Evolutionary conservation across 2,329 filamentous ascomycete species (phyloP).

Genomic region (Ascochyta clinopodiicola): DNA sequence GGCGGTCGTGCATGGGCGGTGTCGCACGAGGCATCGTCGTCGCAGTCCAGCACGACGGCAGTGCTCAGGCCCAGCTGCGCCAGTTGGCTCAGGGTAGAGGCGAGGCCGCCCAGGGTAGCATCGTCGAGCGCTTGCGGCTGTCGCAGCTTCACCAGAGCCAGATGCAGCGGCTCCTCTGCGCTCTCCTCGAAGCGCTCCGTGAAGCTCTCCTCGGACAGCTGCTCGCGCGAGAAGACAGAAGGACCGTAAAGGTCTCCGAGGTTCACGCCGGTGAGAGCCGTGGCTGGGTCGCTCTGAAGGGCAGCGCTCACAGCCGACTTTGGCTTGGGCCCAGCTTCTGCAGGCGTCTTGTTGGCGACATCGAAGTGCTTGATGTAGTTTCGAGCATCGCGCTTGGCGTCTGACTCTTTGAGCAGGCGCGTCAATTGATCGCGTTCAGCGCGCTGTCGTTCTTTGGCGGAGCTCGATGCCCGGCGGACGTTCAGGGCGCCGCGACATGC

Average conservation of each 20-base stretch:
- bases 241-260: conserved; percentile 66
- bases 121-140: conserved; percentile 75
- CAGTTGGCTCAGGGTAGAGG: conserved; percentile 83
- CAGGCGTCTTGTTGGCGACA: conserved; percentile 28
- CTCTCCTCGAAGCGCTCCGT: conserved; percentile 20
- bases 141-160: conserved; percentile 86
- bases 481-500: conserved; percentile 18
- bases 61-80: conserved; percentile 81
- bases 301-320: conserved; percentile 27
- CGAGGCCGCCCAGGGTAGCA: conserved; percentile 74
- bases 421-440: conserved; percentile 48
- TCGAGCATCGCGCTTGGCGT: conserved; percentile 91
- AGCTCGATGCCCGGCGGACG: conserved; percentile 33
- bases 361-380: conserved; percentile 89
- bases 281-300: conserved; percentile 40
- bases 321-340: conserved; percentile 10
- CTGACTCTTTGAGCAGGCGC: conserved; percentile 77
- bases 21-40: conserved; percentile 49
- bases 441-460: conserved; percentile 45
- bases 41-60: conserved; percentile 81
- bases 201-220: conserved; percentile 46
- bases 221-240: conserved; percentile 64
- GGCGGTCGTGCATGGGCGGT: conserved; percentile 35
- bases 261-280: conserved; percentile 62
- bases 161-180: conserved; percentile 64